Evolutionary conservation across 768 basidiomycete genomes (phyloP), one percentile per base, ranked within the genome.

Genomic region (Tricholomella constricta): DNA sequence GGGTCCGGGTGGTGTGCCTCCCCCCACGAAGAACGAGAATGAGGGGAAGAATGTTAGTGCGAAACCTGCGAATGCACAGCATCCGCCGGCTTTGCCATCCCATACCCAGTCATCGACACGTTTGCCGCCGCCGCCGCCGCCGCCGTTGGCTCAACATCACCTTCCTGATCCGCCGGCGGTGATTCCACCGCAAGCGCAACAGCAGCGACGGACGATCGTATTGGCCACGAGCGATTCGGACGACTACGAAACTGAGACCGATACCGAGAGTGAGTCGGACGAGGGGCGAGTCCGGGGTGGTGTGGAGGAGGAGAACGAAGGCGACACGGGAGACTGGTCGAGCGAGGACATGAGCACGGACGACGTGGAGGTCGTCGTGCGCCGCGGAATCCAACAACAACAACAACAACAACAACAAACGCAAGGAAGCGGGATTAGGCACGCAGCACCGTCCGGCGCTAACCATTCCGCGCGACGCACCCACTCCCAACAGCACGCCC

Each of bases 271-370:
- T 9, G 57, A 57, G 1, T 56, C 52, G 1, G 62, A 54, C 2
- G 51, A 37, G 19, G 51, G 40, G 20, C 31, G 50, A 1, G 46
- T 20, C 6, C 32, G 38, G 12, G 41, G 31, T 4, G 51, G 35
- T 38, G 60, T 4, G 0, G 60, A 75, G 1, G 75, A 72, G 10
- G 79, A 79, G 14, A 76, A 75, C 6, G 75, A 73, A 19, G 77
- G 76, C 32, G 77, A 78, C 12, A 73, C 73, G 17, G 77, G 75
- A 27, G 78, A 78, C 22, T 88, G 86, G 86, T 80, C 79, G 36
- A 85, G 81, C 6, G 85, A 84, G 52, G 84, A 79, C 14, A 63
- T 77, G 62, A 72, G 74, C 20, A 73, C 69, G 22, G 76, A 72
- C 35, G 70, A 69, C 32, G 72, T 66, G 14, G 45, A 64, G 50